A percentile compares a stretch with the other conserved stretches of the same genome.
Evolutionary conservation across 2,329 filamentous ascomycete genomes (phyloP).

Genomic region (Dryadomyces quercivorus): DNA sequence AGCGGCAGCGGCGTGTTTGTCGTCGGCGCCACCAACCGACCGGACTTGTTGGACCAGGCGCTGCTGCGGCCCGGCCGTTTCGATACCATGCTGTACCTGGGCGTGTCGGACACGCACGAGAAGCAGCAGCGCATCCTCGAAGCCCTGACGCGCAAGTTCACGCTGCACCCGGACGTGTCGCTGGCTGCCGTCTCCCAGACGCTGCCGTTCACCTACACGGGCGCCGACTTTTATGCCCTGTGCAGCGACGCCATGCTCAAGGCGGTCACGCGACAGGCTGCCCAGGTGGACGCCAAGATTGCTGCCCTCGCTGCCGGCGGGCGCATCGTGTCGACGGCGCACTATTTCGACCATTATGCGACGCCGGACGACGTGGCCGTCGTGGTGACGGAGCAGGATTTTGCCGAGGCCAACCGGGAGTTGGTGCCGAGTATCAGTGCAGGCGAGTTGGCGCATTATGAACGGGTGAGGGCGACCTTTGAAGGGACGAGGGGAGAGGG

Average conservation of each 20-base stretch:
- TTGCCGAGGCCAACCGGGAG: constrained; percentile 67
- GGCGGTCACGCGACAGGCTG: constrained; percentile 83
- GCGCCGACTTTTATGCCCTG: constrained; percentile 91
- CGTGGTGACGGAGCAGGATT: constrained; percentile 81
- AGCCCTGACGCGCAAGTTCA: constrained; percentile 92
- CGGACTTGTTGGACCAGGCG: constrained; percentile 84
- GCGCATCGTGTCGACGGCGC: constrained; percentile 61
- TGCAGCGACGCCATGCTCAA: constrained; percentile 99
- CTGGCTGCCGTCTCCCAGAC: constrained; percentile 60
- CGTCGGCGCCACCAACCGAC: constrained; percentile 89
- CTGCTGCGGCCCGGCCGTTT: constrained; percentile 82
- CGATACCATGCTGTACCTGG: constrained; percentile 97
- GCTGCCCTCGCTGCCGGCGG: constrained; percentile 38
- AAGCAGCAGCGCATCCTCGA: constrained; percentile 93
- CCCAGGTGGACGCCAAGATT: constrained; percentile 74
- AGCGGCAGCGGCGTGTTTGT: constrained; percentile 60
- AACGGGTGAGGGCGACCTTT: constrained; percentile 69
- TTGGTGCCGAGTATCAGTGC: constrained; percentile 88
- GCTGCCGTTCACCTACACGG: constrained; percentile 92
- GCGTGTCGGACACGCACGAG: constrained; percentile 90
- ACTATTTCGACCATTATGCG: constrained; percentile 91
- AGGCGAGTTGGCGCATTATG: constrained; percentile 86
- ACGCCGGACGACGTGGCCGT: constrained; percentile 73
- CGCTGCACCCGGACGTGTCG: constrained; percentile 66
- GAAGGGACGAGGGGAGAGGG: constrained; percentile 46